These are phyloP conservation scores for Hansenula anomala DNA, from an alignment of 1,139 yeast genomes.

Conservation along the genomic window DNA sequence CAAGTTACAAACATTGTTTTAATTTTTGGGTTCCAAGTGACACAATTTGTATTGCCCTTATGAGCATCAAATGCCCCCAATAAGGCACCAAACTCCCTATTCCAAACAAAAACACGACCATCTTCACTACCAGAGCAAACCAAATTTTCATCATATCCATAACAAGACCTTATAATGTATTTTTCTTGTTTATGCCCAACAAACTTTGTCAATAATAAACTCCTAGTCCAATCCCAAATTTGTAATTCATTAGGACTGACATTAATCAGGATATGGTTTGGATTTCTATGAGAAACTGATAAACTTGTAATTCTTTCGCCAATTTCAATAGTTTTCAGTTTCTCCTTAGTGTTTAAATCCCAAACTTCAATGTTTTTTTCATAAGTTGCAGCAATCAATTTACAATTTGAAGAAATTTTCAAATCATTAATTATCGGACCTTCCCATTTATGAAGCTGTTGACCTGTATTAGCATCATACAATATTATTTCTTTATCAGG, in stretches of 20 bases:
- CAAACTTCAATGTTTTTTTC: conserved; percentile 53
- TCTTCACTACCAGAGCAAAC: conserved; percentile 83
- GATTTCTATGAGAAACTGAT: conserved; percentile 35
- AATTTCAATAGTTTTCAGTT: conserved; percentile 30
- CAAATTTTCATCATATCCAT: conserved; percentile 69
- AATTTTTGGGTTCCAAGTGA: conserved; percentile 62
- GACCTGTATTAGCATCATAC: conserved; percentile 47
- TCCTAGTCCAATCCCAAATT: conserved; percentile 60
- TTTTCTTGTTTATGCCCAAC: conserved; percentile 70
- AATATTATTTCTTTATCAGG: conserved; percentile 71
- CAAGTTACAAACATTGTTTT: conserved; percentile 72
- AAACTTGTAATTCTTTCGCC: conserved; percentile 45
- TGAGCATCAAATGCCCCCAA: conserved; percentile 66
- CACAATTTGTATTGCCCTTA: conserved; percentile 62
- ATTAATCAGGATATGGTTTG: conserved; percentile 50
- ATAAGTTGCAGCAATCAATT: conserved; percentile 60
- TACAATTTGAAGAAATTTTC: conserved; percentile 62
- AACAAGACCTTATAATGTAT: conserved; percentile 71
- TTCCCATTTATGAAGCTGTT: conserved; percentile 16
- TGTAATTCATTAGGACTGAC: conserved; percentile 77
- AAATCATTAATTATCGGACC: conserved; percentile 60
- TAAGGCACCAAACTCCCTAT: conserved; percentile 65
- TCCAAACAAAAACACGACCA: conserved; percentile 79
- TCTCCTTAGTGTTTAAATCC: conserved; percentile 32
- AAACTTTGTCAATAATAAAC: conserved; percentile 52